Evolutionary conservation across 106 monocot species (phyloP).

Genomic region (Dioscorea dumetorum): DNA sequence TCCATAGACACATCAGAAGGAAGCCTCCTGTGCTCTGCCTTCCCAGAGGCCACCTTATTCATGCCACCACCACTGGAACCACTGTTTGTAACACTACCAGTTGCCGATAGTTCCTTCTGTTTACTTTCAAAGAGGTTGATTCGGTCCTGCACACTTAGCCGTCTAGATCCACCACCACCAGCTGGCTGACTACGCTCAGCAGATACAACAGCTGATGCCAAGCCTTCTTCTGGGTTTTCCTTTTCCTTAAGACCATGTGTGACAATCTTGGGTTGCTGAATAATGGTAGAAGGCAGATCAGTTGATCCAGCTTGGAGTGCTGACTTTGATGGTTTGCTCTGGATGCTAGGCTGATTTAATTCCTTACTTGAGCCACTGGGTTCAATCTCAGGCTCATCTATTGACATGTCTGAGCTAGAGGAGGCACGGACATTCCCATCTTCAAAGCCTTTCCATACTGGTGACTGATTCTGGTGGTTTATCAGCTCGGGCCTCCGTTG

Average conservation of each 20-base stretch:
- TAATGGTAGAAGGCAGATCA: constrained; percentile 7
- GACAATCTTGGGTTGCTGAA: constrained; percentile 16
- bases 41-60: constrained; percentile 26
- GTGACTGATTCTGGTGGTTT: constrained; percentile 12
- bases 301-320: constrained; percentile 2
- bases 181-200: constrained; percentile 4
- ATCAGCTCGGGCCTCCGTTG: constrained; percentile 59
- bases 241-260: constrained; percentile 9
- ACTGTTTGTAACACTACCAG: constrained; percentile 11
- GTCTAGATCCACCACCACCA: constrained; percentile 28
- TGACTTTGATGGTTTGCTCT: not conserved
- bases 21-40: constrained; percentile 62
- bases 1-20: constrained; percentile 74
- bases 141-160: constrained; percentile 90
- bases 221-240: constrained; percentile 16
- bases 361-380: not conserved
- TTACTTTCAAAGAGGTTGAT: constrained; percentile 93
- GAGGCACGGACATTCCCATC: constrained; percentile 56
- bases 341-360: constrained; percentile 5
- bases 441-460: constrained; percentile 44
- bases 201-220: constrained; percentile 11
- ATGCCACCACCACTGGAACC: constrained; percentile 17
- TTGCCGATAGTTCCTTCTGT: constrained; percentile 53
- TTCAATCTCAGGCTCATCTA: constrained; percentile 59
- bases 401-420: constrained; percentile 91